phyloP scores from a whole-genome alignment of 2,329 filamentous ascomycete genomes.

The Neopestalotiopsis rosae region DNA sequence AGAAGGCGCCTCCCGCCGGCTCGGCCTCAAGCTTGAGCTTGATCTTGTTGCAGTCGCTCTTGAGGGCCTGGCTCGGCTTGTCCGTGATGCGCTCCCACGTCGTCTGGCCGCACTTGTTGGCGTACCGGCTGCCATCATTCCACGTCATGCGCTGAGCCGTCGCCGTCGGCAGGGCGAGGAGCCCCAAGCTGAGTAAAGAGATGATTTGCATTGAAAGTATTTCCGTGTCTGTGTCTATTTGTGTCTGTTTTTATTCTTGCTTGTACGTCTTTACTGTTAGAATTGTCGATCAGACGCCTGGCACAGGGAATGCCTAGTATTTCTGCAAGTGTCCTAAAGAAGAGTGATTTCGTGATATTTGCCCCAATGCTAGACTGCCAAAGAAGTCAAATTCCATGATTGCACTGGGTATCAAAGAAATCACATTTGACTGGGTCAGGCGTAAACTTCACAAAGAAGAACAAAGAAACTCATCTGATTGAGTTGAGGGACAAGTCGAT shows the following conservation, averaged over 20 bases:
- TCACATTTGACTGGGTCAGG: background rate
- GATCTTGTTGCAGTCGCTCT: background rate
- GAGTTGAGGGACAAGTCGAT: background rate
- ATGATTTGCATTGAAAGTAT: background rate
- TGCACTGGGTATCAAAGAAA: background rate
- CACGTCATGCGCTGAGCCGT: background rate
- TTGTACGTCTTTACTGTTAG: background rate
- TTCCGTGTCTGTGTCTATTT: background rate
- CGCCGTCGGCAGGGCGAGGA: background rate
- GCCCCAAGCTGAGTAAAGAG: background rate
- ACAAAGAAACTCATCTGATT: background rate
- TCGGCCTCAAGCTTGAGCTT: background rate
- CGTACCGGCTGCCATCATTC: background rate
- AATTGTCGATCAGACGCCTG: too few relatives aligned
- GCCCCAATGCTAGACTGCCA: background rate
- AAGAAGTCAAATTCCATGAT: background rate
- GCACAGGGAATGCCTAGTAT: background rate
- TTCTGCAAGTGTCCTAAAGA: background rate
- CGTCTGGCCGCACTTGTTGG: constrained; percentile 12
- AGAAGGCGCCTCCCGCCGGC: background rate
- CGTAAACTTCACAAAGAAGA: background rate
- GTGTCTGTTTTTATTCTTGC: background rate
- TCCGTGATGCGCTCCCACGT: background rate
- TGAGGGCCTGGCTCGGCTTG: background rate
- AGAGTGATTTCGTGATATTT: background rate